phyloP scores from a whole-genome alignment of 2,329 filamentous ascomycete genomes.

The Sodiomyces alkalinus region DNA sequence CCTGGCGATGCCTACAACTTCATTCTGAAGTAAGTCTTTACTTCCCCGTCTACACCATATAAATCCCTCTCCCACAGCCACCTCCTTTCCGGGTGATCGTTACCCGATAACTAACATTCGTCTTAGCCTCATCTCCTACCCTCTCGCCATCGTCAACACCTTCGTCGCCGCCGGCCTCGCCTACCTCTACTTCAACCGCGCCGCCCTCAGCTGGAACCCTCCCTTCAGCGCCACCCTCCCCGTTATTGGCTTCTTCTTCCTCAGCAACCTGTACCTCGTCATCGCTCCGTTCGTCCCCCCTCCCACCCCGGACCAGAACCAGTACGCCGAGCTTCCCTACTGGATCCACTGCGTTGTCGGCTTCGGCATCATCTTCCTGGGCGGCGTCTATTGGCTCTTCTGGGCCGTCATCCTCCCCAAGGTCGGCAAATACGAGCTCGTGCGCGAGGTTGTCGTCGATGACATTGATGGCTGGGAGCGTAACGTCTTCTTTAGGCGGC shows the following conservation, averaged over 20 bases:
- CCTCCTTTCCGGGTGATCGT: background rate
- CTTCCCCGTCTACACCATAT: constrained; percentile 2
- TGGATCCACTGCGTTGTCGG: constrained; percentile 43
- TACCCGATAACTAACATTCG: constrained; percentile 1
- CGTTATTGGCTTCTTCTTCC: constrained; percentile 40
- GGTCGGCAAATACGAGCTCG: constrained; percentile 38
- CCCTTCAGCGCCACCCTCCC: constrained; percentile 39
- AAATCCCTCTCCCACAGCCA: background rate
- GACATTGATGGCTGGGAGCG: constrained; percentile 48
- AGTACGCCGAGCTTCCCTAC: constrained; percentile 39
- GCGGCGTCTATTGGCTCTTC: constrained; percentile 39
- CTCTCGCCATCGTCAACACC: constrained; percentile 41
- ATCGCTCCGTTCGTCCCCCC: constrained; percentile 40
- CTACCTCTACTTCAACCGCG: constrained; percentile 34
- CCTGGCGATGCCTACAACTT: constrained; percentile 54
- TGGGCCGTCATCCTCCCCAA: constrained; percentile 38
- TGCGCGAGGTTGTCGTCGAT: constrained; percentile 37
- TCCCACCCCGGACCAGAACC: constrained; percentile 32
- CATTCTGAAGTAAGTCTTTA: constrained; percentile 32
- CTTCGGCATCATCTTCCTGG: constrained; percentile 34
- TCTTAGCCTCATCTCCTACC: constrained; percentile 48
- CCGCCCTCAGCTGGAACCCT: constrained; percentile 33
- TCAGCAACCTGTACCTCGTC: constrained; percentile 46
- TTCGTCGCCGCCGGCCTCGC: constrained; percentile 38
- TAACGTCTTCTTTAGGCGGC: constrained; percentile 32